phyloP scores from a whole-genome alignment of 441 rosid genomes.

The Gossypium davidsonii region DNA sequence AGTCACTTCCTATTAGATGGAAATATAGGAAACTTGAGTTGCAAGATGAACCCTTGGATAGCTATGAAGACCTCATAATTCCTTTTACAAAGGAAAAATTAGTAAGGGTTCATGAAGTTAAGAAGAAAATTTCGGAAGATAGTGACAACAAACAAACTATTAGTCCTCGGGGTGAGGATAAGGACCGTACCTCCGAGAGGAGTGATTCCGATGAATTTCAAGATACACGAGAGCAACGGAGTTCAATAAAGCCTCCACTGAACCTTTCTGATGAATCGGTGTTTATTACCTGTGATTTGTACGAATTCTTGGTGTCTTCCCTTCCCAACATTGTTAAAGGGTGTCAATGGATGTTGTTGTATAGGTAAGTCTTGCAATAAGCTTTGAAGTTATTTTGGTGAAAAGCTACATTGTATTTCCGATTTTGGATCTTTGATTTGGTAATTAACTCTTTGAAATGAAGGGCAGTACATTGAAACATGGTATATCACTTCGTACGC shows the following conservation, averaged over 20 bases:
- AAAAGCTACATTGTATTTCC: neutral
- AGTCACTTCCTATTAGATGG: conserved; percentile 32
- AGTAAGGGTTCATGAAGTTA: conserved; percentile 16
- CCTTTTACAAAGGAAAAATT: conserved; percentile 20
- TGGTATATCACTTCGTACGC: conserved; percentile 92
- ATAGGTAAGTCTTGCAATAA: conserved; percentile 50
- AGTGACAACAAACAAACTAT: conserved; percentile 15
- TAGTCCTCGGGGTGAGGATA: conserved; percentile 15
- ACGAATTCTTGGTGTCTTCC: conserved; percentile 62
- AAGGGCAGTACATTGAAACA: conserved; percentile 98
- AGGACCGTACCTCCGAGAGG: conserved; percentile 27
- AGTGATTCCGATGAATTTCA: conserved; percentile 32
- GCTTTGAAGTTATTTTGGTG: conserved; percentile 11
- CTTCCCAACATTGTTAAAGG: conserved; percentile 87
- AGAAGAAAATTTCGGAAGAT: conserved; percentile 11
- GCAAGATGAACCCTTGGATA: conserved; percentile 20
- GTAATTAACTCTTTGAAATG: conserved; percentile 41
- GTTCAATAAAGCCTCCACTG: conserved; percentile 32
- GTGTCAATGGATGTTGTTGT: conserved; percentile 74
- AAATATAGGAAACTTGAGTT: conserved; percentile 27
- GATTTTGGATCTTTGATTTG: conserved; percentile 30
- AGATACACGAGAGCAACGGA: conserved; percentile 28
- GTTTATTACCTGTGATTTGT: conserved; percentile 57
- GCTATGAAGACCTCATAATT: conserved; percentile 25
- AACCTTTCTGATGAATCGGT: conserved; percentile 51